Conservation (phyloP, 108 stramenopile genomes). For the Pseudonitzschia multiseries region DNA sequence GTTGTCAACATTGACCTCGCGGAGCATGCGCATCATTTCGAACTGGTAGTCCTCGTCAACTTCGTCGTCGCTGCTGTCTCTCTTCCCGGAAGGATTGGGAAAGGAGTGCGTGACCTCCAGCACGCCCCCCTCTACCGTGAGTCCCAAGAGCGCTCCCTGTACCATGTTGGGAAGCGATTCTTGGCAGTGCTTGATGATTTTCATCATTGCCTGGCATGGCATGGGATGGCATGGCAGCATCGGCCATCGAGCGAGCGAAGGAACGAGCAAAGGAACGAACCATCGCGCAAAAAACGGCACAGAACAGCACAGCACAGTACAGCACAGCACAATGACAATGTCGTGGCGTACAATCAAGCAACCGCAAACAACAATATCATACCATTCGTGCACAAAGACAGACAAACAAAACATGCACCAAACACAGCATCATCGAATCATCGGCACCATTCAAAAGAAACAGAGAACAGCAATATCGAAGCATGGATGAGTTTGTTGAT, state of each 20-base stretch:
- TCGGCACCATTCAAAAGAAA: too few relatives aligned
- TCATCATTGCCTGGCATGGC: constrained; percentile 79
- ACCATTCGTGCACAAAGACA: background rate
- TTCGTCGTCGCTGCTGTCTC: constrained; percentile 56
- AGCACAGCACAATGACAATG: background rate
- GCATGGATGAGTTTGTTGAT: too few relatives aligned
- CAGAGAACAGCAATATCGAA: too few relatives aligned
- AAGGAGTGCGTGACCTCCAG: constrained; percentile 95
- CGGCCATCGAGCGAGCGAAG: background rate
- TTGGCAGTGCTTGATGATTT: constrained; percentile 98
- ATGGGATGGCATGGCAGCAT: background rate
- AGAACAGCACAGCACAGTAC: background rate
- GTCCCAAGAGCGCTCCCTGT: constrained; percentile 93
- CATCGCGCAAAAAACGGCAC: background rate
- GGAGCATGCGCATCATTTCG: constrained; percentile 99
- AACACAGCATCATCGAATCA: background rate
- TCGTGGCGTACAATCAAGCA: too few relatives aligned
- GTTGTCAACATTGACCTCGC: constrained; percentile 97
- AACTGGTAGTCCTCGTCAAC: constrained; percentile 83
- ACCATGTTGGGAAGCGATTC: constrained; percentile 93
- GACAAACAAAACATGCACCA: background rate
- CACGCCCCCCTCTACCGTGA: constrained; percentile 70
- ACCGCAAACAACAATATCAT: too few relatives aligned
- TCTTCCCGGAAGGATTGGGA: constrained; percentile 69
- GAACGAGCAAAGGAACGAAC: background rate